Percentiles rank a stretch among this genome's conserved stretches.
phyloP scores from a whole-genome alignment of 805 yeast species.

The Ogataea sp. region DNA sequence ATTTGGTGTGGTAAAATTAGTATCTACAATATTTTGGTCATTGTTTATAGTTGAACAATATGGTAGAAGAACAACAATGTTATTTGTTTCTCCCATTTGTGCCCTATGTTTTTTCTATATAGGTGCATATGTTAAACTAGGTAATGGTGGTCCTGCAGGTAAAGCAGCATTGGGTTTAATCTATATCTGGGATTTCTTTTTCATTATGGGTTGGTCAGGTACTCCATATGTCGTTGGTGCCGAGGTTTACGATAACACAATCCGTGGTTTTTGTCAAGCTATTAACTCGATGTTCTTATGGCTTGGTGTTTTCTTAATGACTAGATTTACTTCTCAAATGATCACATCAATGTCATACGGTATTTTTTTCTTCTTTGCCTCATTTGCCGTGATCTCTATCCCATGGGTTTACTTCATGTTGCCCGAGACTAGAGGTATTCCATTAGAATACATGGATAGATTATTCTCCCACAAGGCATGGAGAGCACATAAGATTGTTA shows the following conservation, averaged over 20 bases:
- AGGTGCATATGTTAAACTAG: conserved; percentile 37
- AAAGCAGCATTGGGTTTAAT: conserved; percentile 37
- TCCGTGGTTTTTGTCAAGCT: conserved; percentile 34
- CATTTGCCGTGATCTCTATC: conserved; percentile 22
- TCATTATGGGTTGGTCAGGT: conserved; percentile 38
- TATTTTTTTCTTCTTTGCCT: conserved; percentile 34
- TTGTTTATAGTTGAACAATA: conserved; percentile 36
- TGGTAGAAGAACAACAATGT: conserved; percentile 37
- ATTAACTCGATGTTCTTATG: conserved; percentile 38
- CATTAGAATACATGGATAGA: conserved; percentile 20
- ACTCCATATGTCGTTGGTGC: conserved; percentile 40
- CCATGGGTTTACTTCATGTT: conserved; percentile 24
- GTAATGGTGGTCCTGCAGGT: conserved; percentile 26
- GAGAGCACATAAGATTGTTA: conserved; percentile 13
- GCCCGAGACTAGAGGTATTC: conserved; percentile 32
- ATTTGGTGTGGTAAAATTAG: conserved; percentile 45
- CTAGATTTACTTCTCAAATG: conserved; percentile 37
- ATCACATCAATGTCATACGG: conserved; percentile 35
- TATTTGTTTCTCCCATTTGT: conserved; percentile 31
- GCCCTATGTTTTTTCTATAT: conserved; percentile 39
- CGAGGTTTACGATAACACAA: conserved; percentile 36
- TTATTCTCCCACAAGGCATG: conserved; percentile 20
- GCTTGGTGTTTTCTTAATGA: conserved; percentile 44
- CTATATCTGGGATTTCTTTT: conserved; percentile 38
- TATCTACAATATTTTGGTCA: conserved; percentile 36